A percentile compares a stretch with the other conserved stretches of the same genome.
phyloP scores from a whole-genome alignment of 2,329 filamentous ascomycete species.

The Aureobasidium sp. region DNA sequence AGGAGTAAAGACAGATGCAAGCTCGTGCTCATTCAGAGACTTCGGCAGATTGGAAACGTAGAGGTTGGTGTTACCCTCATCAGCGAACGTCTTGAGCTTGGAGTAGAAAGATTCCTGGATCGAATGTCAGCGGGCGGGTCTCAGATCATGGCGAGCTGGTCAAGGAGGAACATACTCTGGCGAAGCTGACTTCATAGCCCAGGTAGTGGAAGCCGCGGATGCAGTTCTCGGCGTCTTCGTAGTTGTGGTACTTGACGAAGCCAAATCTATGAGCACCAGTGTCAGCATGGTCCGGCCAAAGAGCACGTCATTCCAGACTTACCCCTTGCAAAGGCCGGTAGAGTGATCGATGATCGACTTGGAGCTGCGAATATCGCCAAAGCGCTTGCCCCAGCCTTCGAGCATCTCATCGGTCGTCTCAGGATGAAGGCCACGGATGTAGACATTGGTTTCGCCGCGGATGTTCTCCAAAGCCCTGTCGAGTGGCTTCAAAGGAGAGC shows the following conservation, averaged over 20 bases:
- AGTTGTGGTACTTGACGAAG: constrained; percentile 89
- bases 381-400: constrained; percentile 71
- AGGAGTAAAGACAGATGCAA: constrained; percentile 68
- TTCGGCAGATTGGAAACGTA: constrained; percentile 97
- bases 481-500: constrained; percentile 78
- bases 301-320: constrained; percentile 26
- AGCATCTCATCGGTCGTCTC: constrained; percentile 91
- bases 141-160: neutral
- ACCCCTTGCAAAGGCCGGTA: constrained; percentile 95
- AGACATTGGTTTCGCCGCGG: constrained; percentile 93
- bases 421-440: constrained; percentile 91
- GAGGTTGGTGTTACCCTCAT: constrained; percentile 83
- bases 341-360: constrained; percentile 97
- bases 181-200: constrained; percentile 96
- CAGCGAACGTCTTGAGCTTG: constrained; percentile 90
- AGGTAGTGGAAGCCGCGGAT: constrained; percentile 92
- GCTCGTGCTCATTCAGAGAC: constrained; percentile 78
- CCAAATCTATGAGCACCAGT: constrained; percentile 61
- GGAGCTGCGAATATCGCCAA: constrained; percentile 89
- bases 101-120: constrained; percentile 91
- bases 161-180: constrained; percentile 54
- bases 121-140: constrained; percentile 20
- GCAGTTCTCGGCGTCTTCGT: constrained; percentile 84
- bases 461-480: constrained; percentile 93
- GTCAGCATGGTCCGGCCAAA: constrained; percentile 24